Percentiles rank a stretch among this genome's conserved stretches.
Evolutionary conservation across 257 asterid species (phyloP).

Genomic region (Ballota nigra): DNA sequence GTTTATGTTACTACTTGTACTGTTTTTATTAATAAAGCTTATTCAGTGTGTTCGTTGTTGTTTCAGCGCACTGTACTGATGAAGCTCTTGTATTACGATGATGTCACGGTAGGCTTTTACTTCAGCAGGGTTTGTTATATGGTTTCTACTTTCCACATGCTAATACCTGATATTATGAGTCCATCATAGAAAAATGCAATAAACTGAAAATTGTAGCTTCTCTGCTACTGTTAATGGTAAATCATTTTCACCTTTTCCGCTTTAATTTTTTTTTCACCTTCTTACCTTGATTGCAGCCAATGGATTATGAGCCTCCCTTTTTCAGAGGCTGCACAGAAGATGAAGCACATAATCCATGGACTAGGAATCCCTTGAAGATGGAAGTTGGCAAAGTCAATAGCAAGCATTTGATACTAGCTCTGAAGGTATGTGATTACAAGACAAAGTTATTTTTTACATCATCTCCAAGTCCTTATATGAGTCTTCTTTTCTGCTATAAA

Average conservation of each 20-base stretch:
- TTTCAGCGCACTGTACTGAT: conserved; percentile 90
- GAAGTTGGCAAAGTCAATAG: conserved; percentile 91
- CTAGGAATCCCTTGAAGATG: conserved; percentile 74
- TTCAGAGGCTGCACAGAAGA: conserved; percentile 84
- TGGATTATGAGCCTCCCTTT: conserved; percentile 95
- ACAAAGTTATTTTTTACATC: conserved; percentile 8
- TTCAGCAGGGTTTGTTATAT: not conserved
- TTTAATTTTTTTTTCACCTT: conserved; percentile 3
- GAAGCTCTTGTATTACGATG: conserved; percentile 90
- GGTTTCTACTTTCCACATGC: not conserved
- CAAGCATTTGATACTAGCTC: conserved; percentile 80
- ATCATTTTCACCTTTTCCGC: conserved; percentile 15
- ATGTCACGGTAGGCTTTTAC: conserved; percentile 68
- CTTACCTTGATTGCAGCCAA: conserved; percentile 64
- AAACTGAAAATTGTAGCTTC: not conserved
- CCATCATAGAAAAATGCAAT: not conserved
- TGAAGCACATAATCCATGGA: conserved; percentile 82
- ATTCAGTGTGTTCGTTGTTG: conserved; percentile 26
- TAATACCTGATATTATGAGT: conserved; percentile 13
- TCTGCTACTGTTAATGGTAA: conserved; percentile 8
- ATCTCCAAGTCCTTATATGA: conserved; percentile 14
- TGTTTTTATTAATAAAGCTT: conserved; percentile 16
- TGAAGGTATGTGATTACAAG: conserved; percentile 55
- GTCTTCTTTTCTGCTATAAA: conserved; percentile 14
- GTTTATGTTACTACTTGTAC: conserved; percentile 12